Evolutionary conservation across 768 basidiomycete genomes (phyloP).

Genomic region (Termitomyces sp.): DNA sequence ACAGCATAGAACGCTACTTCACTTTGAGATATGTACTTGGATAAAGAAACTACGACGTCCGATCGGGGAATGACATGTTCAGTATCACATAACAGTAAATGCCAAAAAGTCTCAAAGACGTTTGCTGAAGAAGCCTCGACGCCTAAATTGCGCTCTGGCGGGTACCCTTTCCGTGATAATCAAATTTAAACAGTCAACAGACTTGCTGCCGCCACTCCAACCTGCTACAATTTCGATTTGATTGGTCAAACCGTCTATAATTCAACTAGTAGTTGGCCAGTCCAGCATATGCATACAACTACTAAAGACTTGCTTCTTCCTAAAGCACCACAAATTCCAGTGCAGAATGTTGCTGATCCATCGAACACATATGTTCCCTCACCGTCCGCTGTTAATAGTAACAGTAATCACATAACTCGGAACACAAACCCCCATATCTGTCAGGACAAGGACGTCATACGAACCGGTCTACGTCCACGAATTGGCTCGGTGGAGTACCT

Average conservation of each 20-base stretch:
- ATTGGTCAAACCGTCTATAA: not conserved
- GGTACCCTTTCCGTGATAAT: constrained; percentile 8
- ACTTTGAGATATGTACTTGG: constrained; percentile 11
- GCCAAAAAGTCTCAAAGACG: not conserved
- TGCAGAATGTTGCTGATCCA: not conserved
- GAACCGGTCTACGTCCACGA: not conserved
- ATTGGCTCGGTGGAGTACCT: constrained; percentile 7
- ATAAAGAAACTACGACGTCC: not conserved
- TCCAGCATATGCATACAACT: constrained; percentile 6
- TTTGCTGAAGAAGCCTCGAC: not conserved
- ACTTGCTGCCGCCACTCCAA: not conserved
- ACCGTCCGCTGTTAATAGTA: not conserved
- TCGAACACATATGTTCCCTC: not conserved
- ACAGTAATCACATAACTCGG: not conserved
- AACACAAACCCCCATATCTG: not conserved
- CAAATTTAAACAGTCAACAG: constrained; percentile 9
- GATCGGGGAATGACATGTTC: not conserved
- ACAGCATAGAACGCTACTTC: not conserved
- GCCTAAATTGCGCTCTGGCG: constrained; percentile 1
- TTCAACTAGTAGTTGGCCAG: constrained; percentile 1
- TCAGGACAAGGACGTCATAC: not conserved
- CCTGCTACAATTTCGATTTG: not conserved
- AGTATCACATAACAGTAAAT: not conserved
- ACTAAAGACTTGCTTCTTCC: constrained; percentile 9
- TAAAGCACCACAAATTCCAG: not conserved